Conservation (phyloP, 768 basidiomycete species). For the Mycena maculata region DNA sequence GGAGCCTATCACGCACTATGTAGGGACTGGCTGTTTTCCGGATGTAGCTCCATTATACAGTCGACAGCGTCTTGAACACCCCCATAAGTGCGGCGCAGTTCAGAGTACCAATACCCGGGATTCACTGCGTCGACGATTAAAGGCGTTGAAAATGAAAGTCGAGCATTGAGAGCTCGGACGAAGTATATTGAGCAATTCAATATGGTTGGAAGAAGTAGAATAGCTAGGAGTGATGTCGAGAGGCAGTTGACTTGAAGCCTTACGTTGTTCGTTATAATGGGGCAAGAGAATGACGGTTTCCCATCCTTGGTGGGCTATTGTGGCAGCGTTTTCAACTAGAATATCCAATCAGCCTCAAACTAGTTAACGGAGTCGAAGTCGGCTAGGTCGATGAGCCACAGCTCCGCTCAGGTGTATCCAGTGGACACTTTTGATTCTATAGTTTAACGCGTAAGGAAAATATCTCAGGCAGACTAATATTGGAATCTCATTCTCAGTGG, state of each 20-base stretch:
- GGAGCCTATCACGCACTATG: too few species aligned
- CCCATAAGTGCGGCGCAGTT: constrained; percentile 33
- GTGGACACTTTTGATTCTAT: constrained; percentile 40
- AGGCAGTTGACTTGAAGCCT: constrained; percentile 50
- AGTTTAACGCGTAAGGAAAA: too few species aligned
- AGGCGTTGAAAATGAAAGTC: constrained; percentile 23
- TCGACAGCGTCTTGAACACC: background rate
- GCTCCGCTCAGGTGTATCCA: constrained; percentile 40
- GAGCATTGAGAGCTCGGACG: constrained; percentile 25
- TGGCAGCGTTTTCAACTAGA: constrained; percentile 27
- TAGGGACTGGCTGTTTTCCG: too few species aligned
- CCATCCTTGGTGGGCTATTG: constrained; percentile 15
- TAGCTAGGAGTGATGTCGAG: constrained; percentile 40
- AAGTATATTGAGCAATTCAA: constrained; percentile 38
- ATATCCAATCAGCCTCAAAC: constrained; percentile 37
- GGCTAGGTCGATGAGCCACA: constrained; percentile 45
- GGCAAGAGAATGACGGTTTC: background rate
- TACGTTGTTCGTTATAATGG: too few species aligned
- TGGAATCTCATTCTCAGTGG: background rate
- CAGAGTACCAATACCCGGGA: constrained; percentile 39
- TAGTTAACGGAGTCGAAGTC: constrained; percentile 41
- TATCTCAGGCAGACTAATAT: background rate
- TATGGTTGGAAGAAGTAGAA: constrained; percentile 45
- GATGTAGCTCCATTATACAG: constrained; percentile 7
- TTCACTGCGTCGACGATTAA: constrained; percentile 29